These are phyloP conservation scores for Claviceps paspali DNA, from an alignment of 2,329 filamentous ascomycete genomes.

Conservation along the genomic window DNA sequence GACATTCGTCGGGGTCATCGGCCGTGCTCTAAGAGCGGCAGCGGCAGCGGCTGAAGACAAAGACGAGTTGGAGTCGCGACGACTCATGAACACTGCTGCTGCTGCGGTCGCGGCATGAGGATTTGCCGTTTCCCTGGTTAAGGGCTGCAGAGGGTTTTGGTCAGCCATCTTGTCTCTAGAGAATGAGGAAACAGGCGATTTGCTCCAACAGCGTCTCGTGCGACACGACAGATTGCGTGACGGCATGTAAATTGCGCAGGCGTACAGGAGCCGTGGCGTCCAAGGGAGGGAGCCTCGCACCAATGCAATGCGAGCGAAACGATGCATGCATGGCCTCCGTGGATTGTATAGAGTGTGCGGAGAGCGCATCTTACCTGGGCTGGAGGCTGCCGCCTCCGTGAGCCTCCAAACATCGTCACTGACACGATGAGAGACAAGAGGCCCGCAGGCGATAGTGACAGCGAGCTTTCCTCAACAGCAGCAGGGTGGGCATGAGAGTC, in stretches of 20 bases:
- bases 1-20: slow-evolving; percentile 64
- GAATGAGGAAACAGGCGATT: background rate
- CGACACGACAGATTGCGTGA: background rate
- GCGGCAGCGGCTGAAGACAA: slow-evolving; percentile 79
- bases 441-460: slow-evolving; percentile 1
- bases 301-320: background rate
- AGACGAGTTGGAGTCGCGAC: slow-evolving; percentile 46
- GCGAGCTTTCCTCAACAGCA: slow-evolving; percentile 8
- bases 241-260: background rate
- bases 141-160: slow-evolving; percentile 30
- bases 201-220: background rate
- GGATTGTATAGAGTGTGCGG: no score
- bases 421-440: background rate
- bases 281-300: background rate
- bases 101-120: slow-evolving; percentile 68
- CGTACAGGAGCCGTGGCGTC: no score
- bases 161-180: background rate
- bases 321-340: background rate
- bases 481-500: slow-evolving; percentile 6
- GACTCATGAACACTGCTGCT: slow-evolving; percentile 58
- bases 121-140: slow-evolving; percentile 48
- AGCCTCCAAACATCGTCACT: slow-evolving; percentile 32
- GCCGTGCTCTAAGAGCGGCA: slow-evolving; percentile 64
- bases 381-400: slow-evolving; percentile 32
- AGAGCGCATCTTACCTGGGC: slow-evolving; percentile 27